Evolutionary conservation across 371 early-diverging fungal species (phyloP), one percentile per base, ranked within the genome.

Genomic region (Lichtheimia ornata): DNA sequence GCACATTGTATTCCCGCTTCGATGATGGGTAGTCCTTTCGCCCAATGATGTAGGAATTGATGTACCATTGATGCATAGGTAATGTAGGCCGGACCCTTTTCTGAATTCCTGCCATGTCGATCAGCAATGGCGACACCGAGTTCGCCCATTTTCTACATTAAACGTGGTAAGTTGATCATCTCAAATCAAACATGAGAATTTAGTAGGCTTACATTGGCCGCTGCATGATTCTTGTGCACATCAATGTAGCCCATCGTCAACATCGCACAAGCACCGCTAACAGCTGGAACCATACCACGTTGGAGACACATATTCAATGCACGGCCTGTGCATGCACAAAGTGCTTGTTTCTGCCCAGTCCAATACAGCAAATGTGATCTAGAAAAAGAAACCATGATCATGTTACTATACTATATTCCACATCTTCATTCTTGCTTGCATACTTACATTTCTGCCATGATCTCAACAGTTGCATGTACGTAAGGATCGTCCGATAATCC

Each of bases 371-470:
- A 56, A 0, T 67, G 72, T 15, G 62, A 66, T 1, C 73, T 73
- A n/a, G n/a, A 59, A 20, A 24, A 14, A 9, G 35, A n/a, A n/a
- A n/a, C n/a, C n/a, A n/a, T 20, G 1, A 22, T 1, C 22, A n/a
- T 47, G 14, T 5, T 4, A 56, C 2, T 53, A 11, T 28, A 2
- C 0, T 24, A n/a, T 47, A 5, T 5, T 15, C 4, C 15, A 30
- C 30, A 35, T 35, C 35, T 35, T 35, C 9, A 35, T 35, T 28
- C 28, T 28, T 28, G 25, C 6, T 14, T 14, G 56, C n/a, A n/a
- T 28, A 61, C 67, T 64, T 66, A 73, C 76, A 73, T 47, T 51
- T 79, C 80, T 56, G 74, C 77, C 18, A 79, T 20, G 4, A 79
- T 62, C 4, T 56, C 56, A 68, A 74, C 63, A n/a, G 67, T 62